Evolutionary conservation across 2,329 filamentous ascomycete species (phyloP).

Genomic region (Fusarium paranaense): DNA sequence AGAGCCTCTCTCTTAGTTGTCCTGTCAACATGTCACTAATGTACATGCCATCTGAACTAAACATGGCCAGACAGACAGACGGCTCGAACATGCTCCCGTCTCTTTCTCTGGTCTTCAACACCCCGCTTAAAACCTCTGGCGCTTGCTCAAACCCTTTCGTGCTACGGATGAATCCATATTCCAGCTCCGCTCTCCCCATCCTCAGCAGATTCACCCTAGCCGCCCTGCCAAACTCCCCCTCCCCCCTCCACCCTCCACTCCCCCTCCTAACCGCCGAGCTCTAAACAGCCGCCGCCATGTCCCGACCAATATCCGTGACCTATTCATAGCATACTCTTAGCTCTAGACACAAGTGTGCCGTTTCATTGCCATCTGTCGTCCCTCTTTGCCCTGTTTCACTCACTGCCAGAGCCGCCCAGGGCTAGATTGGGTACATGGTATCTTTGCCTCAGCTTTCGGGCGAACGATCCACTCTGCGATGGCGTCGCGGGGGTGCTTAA

Average conservation of each 20-base stretch:
- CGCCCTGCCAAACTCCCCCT: conserved; percentile 30
- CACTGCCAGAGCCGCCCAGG: conserved; percentile 45
- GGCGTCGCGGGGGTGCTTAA: conserved; percentile 41
- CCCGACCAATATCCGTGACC: conserved; percentile 64
- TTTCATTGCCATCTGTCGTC: conserved; percentile 59
- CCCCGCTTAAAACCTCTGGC: conserved; percentile 22
- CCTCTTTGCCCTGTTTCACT: conserved; percentile 47
- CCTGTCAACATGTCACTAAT: neutral
- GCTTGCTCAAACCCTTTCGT: conserved; percentile 41
- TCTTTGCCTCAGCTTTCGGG: conserved; percentile 25
- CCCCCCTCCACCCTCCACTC: neutral
- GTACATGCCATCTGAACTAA: conserved; percentile 1
- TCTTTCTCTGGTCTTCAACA: neutral
- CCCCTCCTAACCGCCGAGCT: conserved; percentile 40
- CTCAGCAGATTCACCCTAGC: conserved; percentile 28
- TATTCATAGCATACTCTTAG: conserved; percentile 52
- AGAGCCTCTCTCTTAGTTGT: conserved; percentile 1
- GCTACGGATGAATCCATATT: conserved; percentile 18
- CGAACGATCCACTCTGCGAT: conserved; percentile 38
- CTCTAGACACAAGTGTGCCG: conserved; percentile 62
- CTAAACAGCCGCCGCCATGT: conserved; percentile 59
- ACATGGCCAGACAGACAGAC: neutral
- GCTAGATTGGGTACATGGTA: conserved; percentile 44
- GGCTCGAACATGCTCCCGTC: neutral
- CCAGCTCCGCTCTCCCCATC: conserved; percentile 10